Evolutionary conservation across 2,329 filamentous ascomycete genomes (phyloP).

Genomic region (Claviceps paspali): DNA sequence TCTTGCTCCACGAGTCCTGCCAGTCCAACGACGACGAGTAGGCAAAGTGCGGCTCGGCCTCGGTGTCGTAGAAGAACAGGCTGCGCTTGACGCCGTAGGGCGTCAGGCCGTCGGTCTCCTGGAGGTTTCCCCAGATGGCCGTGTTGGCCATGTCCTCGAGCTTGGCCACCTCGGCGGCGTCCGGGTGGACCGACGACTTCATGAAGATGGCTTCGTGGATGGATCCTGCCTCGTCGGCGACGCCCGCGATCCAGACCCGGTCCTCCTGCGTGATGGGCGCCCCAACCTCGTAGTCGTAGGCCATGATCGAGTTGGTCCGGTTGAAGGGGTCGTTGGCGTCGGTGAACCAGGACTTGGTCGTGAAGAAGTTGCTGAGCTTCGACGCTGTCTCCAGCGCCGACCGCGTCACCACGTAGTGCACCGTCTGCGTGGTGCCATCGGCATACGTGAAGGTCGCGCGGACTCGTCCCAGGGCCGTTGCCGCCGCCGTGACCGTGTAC

Average conservation of each 20-base stretch:
- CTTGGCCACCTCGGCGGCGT: conserved; percentile 30
- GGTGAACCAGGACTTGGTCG: conserved; percentile 35
- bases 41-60: conserved; percentile 22
- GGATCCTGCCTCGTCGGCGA: conserved; percentile 45
- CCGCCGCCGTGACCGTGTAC: conserved; percentile 28
- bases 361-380: conserved; percentile 37
- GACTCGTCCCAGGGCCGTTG: conserved; percentile 32
- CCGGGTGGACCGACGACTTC: conserved; percentile 37
- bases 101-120: background rate
- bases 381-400: conserved; percentile 25
- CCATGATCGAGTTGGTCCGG: conserved; percentile 38
- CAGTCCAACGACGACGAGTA: conserved; percentile 32
- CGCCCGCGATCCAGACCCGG: conserved; percentile 42
- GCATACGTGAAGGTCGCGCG: conserved; percentile 31
- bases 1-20: conserved; percentile 35
- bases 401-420: conserved; percentile 42
- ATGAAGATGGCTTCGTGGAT: conserved; percentile 38
- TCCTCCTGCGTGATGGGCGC: conserved; percentile 28
- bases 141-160: conserved; percentile 23
- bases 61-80: conserved; percentile 40
- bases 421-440: conserved; percentile 31
- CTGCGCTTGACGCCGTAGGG: conserved; percentile 32
- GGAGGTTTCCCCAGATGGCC: conserved; percentile 1
- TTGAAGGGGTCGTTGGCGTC: conserved; percentile 36
- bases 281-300: conserved; percentile 35